Percentiles rank a stretch among this genome's conserved stretches.
phyloP scores from a whole-genome alignment of 2,329 filamentous ascomycete genomes.

The Waltergamsia citrina region DNA sequence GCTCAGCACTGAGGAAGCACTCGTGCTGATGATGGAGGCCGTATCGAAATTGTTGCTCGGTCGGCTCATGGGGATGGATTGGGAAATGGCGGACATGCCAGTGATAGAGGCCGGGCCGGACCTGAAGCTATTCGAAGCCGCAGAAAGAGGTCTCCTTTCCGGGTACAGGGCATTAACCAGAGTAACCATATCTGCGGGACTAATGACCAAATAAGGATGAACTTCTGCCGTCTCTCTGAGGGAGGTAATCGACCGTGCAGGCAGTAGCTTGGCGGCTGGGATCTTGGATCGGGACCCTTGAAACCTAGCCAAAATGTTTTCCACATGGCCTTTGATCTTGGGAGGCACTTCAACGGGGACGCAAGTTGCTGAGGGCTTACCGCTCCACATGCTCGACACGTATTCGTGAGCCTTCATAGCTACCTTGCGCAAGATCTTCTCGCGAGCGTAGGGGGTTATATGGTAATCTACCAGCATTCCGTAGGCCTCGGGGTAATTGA shows the following conservation, averaged over 20 bases:
- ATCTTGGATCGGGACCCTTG: slow-evolving; percentile 39
- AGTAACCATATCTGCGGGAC: slow-evolving; percentile 69
- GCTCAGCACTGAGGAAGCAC: slow-evolving; percentile 62
- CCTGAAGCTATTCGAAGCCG: slow-evolving; percentile 50
- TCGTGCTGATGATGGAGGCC: slow-evolving; percentile 62
- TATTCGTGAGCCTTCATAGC: slow-evolving; percentile 71
- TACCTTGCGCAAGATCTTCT: slow-evolving; percentile 72
- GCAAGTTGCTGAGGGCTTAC: slow-evolving; percentile 47
- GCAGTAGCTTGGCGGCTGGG: slow-evolving; percentile 50
- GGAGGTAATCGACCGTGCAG: slow-evolving; percentile 63
- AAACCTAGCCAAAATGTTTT: slow-evolving; percentile 61
- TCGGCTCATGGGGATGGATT: slow-evolving; percentile 52
- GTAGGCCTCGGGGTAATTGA: slow-evolving; percentile 80
- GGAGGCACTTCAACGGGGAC: slow-evolving; percentile 39
- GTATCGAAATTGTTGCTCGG: slow-evolving; percentile 52
- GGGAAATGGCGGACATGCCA: slow-evolving; percentile 60
- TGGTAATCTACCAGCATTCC: slow-evolving; percentile 81
- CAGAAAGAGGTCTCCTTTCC: slow-evolving; percentile 55
- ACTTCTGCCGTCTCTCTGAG: slow-evolving; percentile 69
- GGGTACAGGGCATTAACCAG: slow-evolving; percentile 80
- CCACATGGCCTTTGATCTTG: slow-evolving; percentile 58
- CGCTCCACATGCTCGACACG: slow-evolving; percentile 70
- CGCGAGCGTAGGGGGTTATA: slow-evolving; percentile 81
- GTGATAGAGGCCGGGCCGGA: slow-evolving; percentile 60
- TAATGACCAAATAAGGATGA: slow-evolving; percentile 71